phyloP scores from a whole-genome alignment of 2,329 filamentous ascomycete genomes.

The Mycogone perniciosa region DNA sequence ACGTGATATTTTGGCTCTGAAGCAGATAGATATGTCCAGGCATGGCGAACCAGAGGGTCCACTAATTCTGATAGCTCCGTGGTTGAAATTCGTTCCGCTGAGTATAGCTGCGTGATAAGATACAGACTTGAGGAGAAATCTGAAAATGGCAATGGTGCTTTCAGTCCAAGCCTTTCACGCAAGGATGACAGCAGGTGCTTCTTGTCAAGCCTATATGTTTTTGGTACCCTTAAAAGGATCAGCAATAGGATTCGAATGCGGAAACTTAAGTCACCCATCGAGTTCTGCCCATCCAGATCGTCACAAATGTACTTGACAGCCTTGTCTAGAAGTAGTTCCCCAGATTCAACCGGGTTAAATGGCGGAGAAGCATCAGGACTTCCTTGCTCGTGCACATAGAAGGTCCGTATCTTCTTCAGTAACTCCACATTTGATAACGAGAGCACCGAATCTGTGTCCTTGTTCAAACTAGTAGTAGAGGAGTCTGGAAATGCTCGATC shows the following conservation, averaged over 20 bases:
- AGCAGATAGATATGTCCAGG: slow-evolving; percentile 80
- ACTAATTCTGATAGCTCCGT: slow-evolving; percentile 57
- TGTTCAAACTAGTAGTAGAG: slow-evolving; percentile 14
- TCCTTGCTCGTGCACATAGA: slow-evolving; percentile 65
- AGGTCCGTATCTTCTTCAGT: slow-evolving; percentile 54
- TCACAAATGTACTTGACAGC: slow-evolving; percentile 46
- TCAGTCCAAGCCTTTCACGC: slow-evolving; percentile 37
- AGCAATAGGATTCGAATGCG: slow-evolving; percentile 55
- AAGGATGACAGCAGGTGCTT: slow-evolving; percentile 45
- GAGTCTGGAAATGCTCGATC: slow-evolving; percentile 51
- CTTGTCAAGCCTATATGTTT: slow-evolving; percentile 38
- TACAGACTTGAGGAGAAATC: slow-evolving; percentile 54
- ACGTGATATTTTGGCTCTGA: slow-evolving; percentile 87
- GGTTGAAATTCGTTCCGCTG: slow-evolving; percentile 43
- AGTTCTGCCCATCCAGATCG: slow-evolving; percentile 35
- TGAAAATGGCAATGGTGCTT: slow-evolving; percentile 39
- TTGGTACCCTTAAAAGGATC: slow-evolving; percentile 47
- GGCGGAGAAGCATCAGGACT: slow-evolving; percentile 56
- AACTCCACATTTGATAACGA: slow-evolving; percentile 39
- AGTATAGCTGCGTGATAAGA: slow-evolving; percentile 51
- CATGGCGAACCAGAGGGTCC: slow-evolving; percentile 58
- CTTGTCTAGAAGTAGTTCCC: slow-evolving; percentile 59
- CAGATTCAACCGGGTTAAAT: slow-evolving; percentile 48
- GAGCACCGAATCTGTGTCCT: slow-evolving; percentile 2
- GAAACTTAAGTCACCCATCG: slow-evolving; percentile 45